A percentile compares a stretch with the other conserved stretches of the same genome.
phyloP scores from a whole-genome alignment of 306 rosid genomes.

The Dryas octopetala region DNA sequence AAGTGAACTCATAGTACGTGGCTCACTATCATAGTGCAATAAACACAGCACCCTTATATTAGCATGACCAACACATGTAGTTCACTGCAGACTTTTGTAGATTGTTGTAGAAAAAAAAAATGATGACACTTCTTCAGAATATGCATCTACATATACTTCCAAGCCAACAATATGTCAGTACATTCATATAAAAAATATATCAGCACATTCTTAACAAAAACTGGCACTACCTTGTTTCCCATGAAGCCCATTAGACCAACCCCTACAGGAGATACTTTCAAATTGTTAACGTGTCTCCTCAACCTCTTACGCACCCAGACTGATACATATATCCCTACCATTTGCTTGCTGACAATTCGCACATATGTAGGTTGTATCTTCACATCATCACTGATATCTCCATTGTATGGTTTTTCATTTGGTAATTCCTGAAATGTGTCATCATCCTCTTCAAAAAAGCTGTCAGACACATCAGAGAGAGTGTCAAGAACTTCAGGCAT shows the following conservation, averaged over 20 bases:
- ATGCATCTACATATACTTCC: background rate
- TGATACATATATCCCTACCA: constrained; percentile 94
- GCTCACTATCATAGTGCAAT: background rate
- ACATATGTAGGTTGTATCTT: constrained; percentile 58
- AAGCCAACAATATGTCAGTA: too few species aligned
- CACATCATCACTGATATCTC: background rate
- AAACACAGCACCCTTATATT: background rate
- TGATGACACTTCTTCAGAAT: background rate
- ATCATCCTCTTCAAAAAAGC: constrained; percentile 48
- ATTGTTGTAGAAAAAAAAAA: too few species aligned
- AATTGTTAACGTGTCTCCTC: constrained; percentile 81
- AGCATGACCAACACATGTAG: constrained; percentile 1
- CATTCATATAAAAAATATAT: too few species aligned
- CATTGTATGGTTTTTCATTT: constrained; percentile 26
- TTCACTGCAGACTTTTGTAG: background rate
- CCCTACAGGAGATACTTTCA: constrained; percentile 91
- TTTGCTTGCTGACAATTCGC: constrained; percentile 92
- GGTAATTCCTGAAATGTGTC: constrained; percentile 52
- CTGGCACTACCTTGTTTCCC: constrained; percentile 87
- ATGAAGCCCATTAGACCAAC: constrained; percentile 97
- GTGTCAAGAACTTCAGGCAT: constrained; percentile 49
- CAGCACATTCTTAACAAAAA: background rate
- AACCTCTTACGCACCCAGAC: constrained; percentile 87
- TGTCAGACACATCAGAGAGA: constrained; percentile 43
- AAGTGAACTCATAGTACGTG: background rate